These are phyloP conservation scores for Rhizopogon sp. DNA, from an alignment of 768 basidiomycete genomes.

Conservation along the genomic window DNA sequence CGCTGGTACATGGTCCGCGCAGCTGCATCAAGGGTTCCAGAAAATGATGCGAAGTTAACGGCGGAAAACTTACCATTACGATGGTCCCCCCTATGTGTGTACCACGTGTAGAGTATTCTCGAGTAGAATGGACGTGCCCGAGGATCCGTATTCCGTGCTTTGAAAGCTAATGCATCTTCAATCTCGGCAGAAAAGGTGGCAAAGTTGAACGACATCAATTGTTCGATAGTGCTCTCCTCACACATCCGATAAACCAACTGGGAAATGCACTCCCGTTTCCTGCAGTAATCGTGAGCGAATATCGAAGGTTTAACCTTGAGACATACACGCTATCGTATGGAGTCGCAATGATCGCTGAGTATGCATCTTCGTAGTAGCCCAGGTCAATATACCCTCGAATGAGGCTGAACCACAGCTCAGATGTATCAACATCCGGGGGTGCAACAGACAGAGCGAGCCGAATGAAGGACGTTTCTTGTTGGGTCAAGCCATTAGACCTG, in stretches of 20 bases:
- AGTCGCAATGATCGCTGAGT: constrained; percentile 65
- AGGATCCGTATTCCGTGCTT: constrained; percentile 91
- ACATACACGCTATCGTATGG: constrained; percentile 81
- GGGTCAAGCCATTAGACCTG: constrained; percentile 48
- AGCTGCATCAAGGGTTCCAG: constrained; percentile 46
- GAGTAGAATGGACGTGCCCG: constrained; percentile 81
- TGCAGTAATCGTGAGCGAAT: constrained; percentile 26
- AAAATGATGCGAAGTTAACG: constrained; percentile 8
- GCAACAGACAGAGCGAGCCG: constrained; percentile 76
- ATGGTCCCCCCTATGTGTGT: constrained; percentile 82
- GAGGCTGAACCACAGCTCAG: constrained; percentile 74
- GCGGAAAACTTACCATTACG: constrained; percentile 66
- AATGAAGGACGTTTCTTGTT: constrained; percentile 69
- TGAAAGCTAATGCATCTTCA: constrained; percentile 84
- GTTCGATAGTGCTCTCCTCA: constrained; percentile 76
- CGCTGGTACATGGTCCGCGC: constrained; percentile 92
- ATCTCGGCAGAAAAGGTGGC: constrained; percentile 81
- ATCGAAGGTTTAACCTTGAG: constrained; percentile 2
- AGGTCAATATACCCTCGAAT: constrained; percentile 73
- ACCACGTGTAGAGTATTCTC: constrained; percentile 92
- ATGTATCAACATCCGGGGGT: constrained; percentile 45
- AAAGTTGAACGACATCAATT: constrained; percentile 79
- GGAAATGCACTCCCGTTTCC: constrained; percentile 77
- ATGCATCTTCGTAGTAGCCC: constrained; percentile 82
- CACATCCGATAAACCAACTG: constrained; percentile 91